Percentiles rank a stretch among this genome's conserved stretches.
Evolutionary conservation across 2,329 filamentous ascomycete genomes (phyloP).

Genomic region (Monilinia aucupariae): DNA sequence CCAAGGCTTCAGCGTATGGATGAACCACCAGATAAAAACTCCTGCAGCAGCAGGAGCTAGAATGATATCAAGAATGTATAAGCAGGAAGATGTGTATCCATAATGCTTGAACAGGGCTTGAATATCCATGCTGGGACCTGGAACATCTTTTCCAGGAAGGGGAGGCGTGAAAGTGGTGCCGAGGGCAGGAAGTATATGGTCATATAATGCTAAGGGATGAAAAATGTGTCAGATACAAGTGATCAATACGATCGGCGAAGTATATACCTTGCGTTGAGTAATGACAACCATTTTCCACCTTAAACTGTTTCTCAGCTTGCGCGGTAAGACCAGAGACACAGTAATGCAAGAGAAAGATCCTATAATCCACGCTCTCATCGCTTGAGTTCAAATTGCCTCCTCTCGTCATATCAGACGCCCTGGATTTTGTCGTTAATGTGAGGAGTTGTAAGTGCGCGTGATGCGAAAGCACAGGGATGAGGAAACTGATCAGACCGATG

Average conservation of each 20-base stretch:
- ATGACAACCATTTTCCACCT: not conserved
- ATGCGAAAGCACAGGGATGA: slow-evolving; percentile 1
- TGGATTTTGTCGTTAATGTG: not conserved
- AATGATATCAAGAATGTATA: slow-evolving; percentile 1
- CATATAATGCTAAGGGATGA: not conserved
- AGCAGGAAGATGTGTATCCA: not conserved
- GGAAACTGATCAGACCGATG: not conserved
- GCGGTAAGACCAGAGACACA: slow-evolving; percentile 1
- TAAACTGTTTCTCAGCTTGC: not conserved
- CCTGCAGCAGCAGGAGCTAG: not conserved
- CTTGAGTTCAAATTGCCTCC: not conserved
- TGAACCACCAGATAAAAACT: slow-evolving; percentile 8
- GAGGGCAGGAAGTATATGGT: not conserved
- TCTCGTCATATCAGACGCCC: not conserved
- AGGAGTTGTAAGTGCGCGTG: slow-evolving; percentile 4
- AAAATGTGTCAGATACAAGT: not conserved
- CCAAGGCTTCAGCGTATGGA: not conserved
- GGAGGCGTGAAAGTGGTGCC: not conserved
- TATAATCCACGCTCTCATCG: not conserved
- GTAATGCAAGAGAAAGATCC: not conserved
- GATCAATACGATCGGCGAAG: not conserved
- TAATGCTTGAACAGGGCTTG: not conserved
- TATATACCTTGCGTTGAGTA: slow-evolving; percentile 2
- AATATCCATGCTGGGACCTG: not conserved
- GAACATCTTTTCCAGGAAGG: not conserved